A percentile compares a stretch with the other conserved stretches of the same genome.
These are phyloP conservation scores for Leishmania braziliensis DNA, from an alignment of 208 protist genomes.

Conservation along the genomic window DNA sequence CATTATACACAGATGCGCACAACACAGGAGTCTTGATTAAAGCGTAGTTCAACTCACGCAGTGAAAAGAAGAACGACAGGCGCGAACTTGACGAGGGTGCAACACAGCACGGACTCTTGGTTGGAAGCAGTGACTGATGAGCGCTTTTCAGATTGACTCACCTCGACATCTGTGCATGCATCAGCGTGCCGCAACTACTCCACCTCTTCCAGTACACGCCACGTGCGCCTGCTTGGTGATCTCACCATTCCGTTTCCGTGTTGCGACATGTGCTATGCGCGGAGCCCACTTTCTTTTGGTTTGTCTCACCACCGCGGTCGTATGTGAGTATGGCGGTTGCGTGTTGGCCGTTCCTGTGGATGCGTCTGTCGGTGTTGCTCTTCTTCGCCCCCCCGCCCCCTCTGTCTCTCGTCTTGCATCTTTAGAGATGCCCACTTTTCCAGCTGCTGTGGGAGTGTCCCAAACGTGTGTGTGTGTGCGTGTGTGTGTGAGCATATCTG, in stretches of 20 bases:
- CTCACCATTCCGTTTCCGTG: not conserved
- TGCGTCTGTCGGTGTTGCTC: not conserved
- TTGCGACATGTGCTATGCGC: not conserved
- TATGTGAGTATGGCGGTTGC: not conserved
- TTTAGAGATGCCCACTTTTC: not conserved
- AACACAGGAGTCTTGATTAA: not conserved
- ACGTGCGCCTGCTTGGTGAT: not conserved
- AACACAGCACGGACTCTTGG: not conserved
- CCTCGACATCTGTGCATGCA: not conserved
- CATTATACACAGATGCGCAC: not conserved
- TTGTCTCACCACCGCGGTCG: not conserved
- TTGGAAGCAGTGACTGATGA: not conserved
- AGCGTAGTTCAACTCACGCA: not conserved
- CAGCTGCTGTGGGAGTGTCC: too few relatives aligned
- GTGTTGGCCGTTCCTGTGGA: not conserved
- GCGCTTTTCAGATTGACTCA: not conserved
- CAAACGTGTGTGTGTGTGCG: too few relatives aligned
- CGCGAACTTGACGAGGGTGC: not conserved
- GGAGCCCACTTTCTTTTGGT: not conserved
- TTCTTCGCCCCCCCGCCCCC: not conserved
- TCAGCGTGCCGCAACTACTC: not conserved
- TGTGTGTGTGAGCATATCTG: too few relatives aligned
- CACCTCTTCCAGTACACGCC: not conserved
- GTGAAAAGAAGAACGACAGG: not conserved
- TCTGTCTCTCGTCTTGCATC: not conserved